A percentile compares a stretch with the other conserved stretches of the same genome.
phyloP scores from a whole-genome alignment of 768 basidiomycete species.

The Termitomyces heimii region DNA sequence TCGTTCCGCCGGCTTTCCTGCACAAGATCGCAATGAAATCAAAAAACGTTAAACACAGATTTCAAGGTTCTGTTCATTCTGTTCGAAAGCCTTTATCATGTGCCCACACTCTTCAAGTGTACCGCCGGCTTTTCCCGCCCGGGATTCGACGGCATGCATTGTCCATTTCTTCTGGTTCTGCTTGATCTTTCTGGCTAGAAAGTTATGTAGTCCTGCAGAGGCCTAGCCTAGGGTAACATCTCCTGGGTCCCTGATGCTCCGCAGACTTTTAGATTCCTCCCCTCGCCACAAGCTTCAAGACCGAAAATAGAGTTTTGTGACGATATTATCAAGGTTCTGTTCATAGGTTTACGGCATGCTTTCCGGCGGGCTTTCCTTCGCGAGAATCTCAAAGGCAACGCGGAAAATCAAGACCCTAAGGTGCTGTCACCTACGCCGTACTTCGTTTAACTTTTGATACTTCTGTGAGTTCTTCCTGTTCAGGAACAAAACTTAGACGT shows the following conservation, averaged over 20 bases:
- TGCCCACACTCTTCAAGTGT: not conserved
- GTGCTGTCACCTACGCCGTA: not conserved
- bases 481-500: not conserved
- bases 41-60: no score
- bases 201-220: no score
- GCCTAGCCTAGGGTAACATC: no score
- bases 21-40: no score
- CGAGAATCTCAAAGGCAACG: no score
- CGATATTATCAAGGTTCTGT: not conserved
- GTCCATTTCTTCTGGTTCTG: not conserved
- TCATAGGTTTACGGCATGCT: not conserved
- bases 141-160: no score
- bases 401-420: not conserved
- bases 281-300: not conserved
- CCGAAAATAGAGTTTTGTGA: not conserved
- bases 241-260: not conserved
- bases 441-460: not conserved
- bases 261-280: not conserved
- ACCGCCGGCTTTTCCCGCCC: not conserved
- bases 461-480: not conserved
- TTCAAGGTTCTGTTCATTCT: no score
- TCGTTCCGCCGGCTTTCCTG: no score
- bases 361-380: no score
- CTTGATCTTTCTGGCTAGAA: not conserved
- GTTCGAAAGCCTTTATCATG: not conserved